A percentile compares a stretch with the other conserved stretches of the same genome.
Evolutionary conservation across 2,329 filamentous ascomycete species (phyloP).

Genomic region (Penicillium glabrum): DNA sequence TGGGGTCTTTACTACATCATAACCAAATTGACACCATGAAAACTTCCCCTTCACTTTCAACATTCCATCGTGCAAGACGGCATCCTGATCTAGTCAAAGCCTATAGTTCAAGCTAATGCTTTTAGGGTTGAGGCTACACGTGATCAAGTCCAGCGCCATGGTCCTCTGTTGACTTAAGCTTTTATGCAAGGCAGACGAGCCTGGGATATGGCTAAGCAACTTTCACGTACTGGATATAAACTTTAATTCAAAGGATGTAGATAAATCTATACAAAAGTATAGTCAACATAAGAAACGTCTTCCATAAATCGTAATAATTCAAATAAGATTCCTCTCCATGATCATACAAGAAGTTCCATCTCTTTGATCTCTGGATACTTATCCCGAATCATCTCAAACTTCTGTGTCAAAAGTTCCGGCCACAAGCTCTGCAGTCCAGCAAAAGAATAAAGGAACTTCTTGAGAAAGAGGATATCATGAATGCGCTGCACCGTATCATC

Average conservation of each 20-base stretch:
- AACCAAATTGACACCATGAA: too few relatives aligned
- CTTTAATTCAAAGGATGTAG: not conserved
- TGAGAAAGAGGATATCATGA: constrained; percentile 56
- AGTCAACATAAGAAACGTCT: not conserved
- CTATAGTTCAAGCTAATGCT: too few relatives aligned
- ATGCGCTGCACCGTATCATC: constrained; percentile 51
- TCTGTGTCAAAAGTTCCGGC: constrained; percentile 45
- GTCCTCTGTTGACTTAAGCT: not conserved
- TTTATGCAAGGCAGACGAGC: not conserved
- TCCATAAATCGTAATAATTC: accelerated
- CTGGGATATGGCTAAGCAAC: not conserved
- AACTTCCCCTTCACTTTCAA: too few relatives aligned
- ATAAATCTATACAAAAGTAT: too few relatives aligned
- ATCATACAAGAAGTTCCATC: constrained; percentile 4
- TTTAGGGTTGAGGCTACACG: not conserved
- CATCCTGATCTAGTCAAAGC: too few relatives aligned
- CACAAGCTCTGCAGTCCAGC: constrained; percentile 50
- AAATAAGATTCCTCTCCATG: not conserved
- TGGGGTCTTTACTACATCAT: too few relatives aligned
- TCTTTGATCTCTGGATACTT: constrained; percentile 11
- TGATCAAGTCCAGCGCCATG: not conserved
- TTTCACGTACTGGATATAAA: not conserved
- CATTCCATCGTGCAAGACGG: too few relatives aligned
- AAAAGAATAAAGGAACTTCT: constrained; percentile 52
- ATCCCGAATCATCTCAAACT: constrained; percentile 35